Base-by-base conservation (phyloP, 345 rosid genomes). In the Rhizophora mangle region DNA sequence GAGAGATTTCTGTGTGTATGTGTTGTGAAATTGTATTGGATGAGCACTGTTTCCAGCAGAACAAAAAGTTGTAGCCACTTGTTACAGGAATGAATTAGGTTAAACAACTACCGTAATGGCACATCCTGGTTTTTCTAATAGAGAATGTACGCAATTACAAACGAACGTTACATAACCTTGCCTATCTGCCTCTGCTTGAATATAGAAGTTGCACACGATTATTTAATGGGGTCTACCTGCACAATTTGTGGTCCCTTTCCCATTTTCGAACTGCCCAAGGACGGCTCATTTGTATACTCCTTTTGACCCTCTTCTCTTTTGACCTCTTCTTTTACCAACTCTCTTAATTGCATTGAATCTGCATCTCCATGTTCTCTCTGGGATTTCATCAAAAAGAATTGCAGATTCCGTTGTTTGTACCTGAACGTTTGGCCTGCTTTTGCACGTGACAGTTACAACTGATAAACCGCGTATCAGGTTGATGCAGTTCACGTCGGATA, bases 391-490 rank as follows among this genome's bases (percentile, higher is more conserved):
- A 37, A 67, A 67, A 60, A 43, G 49, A 60, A 11, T 72, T 53
- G 59, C 52, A 60, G 55, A 51, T 73, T 34, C 47, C 20, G 29
- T 53, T 51, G 27, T 7, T 7, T 62, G 16, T 26, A 43, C 4
- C 13, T 0, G 18, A 13, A 43, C 3, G 49, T 11, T 43, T 43
- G 5, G 49, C 49, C 49, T 43, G 49, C 49, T 26, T 53, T 36
- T 63, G 61, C 84, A 80, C 68, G 79, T 72, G 83, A 82, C 84
- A 67, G 86, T 77, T 83, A 78, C 81, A 85, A 65, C 92, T 79
- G 82, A 78, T 76, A n/a, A n/a, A 47, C 37, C 51, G 43, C 62
- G 43, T 47, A 61, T n/a, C 34, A 46, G 69, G 43, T 65, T 22
- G 69, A 64, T 52, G 16, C 54, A 5, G 47, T 46, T 71, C 47